Percentiles rank a stretch among this genome's conserved stretches.
phyloP scores from a whole-genome alignment of 129 eudicot genomes.

The Deinandra increscens region DNA sequence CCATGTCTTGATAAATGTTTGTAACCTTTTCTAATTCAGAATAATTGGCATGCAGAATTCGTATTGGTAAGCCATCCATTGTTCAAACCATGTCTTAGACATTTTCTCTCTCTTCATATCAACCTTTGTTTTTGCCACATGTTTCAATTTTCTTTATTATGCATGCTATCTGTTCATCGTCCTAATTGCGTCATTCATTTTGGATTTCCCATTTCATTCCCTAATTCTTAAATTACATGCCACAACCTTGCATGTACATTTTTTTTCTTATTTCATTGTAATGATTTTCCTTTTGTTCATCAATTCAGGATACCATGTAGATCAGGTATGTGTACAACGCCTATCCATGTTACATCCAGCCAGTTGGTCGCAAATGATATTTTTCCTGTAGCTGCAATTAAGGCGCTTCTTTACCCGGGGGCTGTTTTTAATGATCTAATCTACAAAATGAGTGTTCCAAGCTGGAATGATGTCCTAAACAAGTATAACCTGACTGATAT shows the following conservation, averaged over 20 bases:
- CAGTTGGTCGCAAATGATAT: slow-evolving; percentile 84
- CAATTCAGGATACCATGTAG: slow-evolving; percentile 78
- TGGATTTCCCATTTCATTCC: background rate
- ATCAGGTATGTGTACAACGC: slow-evolving; percentile 83
- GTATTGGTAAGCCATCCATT: background rate
- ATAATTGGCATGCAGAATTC: background rate
- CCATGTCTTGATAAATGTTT: background rate
- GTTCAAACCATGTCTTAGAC: background rate
- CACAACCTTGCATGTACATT: background rate
- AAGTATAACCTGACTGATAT: slow-evolving; percentile 74
- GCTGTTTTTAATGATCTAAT: slow-evolving; percentile 64
- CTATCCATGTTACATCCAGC: slow-evolving; percentile 84
- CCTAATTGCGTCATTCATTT: slow-evolving; percentile 1
- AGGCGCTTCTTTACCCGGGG: slow-evolving; percentile 88
- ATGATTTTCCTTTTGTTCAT: slow-evolving; percentile 7
- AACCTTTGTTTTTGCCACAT: background rate
- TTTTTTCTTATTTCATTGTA: background rate
- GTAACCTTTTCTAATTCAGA: background rate
- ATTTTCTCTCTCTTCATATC: background rate
- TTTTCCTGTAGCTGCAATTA: slow-evolving; percentile 76
- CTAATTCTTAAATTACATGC: background rate
- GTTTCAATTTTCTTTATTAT: background rate
- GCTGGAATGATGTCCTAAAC: slow-evolving; percentile 61
- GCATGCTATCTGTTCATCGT: background rate
- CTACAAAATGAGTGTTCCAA: slow-evolving; percentile 60